Evolutionary conservation across 192 early-diverging fungal genomes (phyloP), one percentile per base, ranked within the genome.

Genomic region (Coemansia sp.): DNA sequence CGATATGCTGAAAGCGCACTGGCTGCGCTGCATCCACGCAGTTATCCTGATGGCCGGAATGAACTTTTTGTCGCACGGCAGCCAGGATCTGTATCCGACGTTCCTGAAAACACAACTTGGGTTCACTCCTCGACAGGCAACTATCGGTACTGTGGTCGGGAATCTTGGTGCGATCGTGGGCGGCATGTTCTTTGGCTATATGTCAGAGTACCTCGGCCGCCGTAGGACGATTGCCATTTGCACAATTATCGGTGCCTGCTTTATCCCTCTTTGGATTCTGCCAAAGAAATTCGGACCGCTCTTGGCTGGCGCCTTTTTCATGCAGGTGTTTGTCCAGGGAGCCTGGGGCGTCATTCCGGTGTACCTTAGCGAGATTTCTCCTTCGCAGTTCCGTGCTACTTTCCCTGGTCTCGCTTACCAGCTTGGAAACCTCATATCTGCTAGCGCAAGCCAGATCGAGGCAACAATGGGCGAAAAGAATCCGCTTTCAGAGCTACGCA

Each of bases 381-480:
- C 91, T 23, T 74, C 84, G 35, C 75, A 73, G 15, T 84, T 90
- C 67, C 86, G 91, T 10, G 85, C 85, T 14, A 82, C 86, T 3
- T 86, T 92, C 57, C 88, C 89, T 9, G 89, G 91, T 19, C 72
- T 92, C n/a, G 65, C 88, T 3, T 91, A 90, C 71, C 89, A 92
- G 78, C 75, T 89, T 17, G 91, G 89, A 32, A 92, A 89, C 62
- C 70, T 92, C 62, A 84, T 91, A 50, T 63, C 76, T 1, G 78
- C 87, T 11, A 82, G 83, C 19, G 75, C 83, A 32, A 85, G 84
- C 32, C 81, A 85, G 64, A 86, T 87, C 50, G 87, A 87, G 50
- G 76, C 82, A n/a, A 71, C 69, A 23, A 61, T 85, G 67, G 83
- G 75, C 29, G 86, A 87, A 40, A 74, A 69, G 66, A 78, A 77